phyloP scores from a whole-genome alignment of 2,329 filamentous ascomycete species.

The Colletotrichum scovillei region DNA sequence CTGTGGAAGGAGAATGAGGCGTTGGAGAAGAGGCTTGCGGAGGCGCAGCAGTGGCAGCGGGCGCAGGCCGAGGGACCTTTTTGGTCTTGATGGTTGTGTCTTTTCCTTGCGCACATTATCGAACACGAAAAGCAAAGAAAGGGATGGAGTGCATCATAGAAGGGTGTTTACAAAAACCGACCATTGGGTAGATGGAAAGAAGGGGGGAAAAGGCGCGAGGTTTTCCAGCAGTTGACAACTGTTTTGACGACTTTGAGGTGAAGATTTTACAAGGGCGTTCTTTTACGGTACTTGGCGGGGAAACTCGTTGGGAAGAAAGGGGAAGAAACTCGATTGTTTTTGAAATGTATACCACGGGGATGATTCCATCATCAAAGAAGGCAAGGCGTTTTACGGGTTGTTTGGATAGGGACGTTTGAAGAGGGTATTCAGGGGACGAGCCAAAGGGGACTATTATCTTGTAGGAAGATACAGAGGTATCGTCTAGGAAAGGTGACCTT shows the following conservation, averaged over 20 bases:
- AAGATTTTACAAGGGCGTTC: background rate
- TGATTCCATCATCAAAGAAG: background rate
- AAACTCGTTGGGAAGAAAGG: background rate
- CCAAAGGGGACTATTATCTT: too few relatives aligned
- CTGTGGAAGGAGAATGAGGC: constrained; percentile 47
- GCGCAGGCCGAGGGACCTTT: constrained; percentile 22
- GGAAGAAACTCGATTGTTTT: background rate
- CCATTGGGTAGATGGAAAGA: background rate
- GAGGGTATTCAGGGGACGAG: background rate
- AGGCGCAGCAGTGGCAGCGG: constrained; percentile 29
- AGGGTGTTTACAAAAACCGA: too few relatives aligned
- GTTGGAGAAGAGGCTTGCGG: constrained; percentile 42
- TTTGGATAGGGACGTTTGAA: background rate
- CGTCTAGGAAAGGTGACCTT: background rate
- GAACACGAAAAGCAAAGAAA: background rate
- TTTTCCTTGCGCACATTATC: background rate
- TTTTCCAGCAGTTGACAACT: background rate
- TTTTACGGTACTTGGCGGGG: background rate
- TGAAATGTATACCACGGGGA: background rate
- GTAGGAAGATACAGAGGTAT: background rate
- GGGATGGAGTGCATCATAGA: background rate
- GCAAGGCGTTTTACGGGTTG: background rate
- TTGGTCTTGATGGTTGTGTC: constrained; percentile 3
- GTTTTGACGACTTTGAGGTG: background rate
- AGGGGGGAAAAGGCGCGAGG: too few relatives aligned